Evolutionary conservation across 805 yeast species (phyloP), one percentile per base, ranked within the genome.

Genomic region (Ogataea paraovalis): DNA sequence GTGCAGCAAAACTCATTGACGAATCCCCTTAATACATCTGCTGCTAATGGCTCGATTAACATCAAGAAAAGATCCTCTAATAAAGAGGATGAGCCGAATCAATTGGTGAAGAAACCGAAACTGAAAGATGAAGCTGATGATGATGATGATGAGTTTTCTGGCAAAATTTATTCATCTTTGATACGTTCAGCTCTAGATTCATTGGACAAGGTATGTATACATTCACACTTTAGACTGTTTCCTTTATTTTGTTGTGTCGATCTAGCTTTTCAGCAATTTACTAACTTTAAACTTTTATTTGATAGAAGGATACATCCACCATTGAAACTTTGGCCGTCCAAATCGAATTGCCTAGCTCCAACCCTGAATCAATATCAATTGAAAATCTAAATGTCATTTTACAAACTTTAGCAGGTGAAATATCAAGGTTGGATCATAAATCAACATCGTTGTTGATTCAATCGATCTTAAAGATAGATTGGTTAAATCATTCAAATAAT

Each of bases 111-210:
- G 18, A 22, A 22, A 25, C 28, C 28, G 28, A 25, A 25, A 25
- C 28, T 25, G 28, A 39, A 39, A 23, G 41, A 39, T 21, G 22
- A 39, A 14, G n/a, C 5, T 14, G n/a, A 27, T 16, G 34, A 43
- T 20, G 21, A 32, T 21, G 36, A 48, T 37, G 22, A 22, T 21
- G 52, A 52, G 22, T 60, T 64, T 43, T 54, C 64, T 21, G 53
- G 53, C 19, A 55, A 60, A 39, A 53, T 65, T 46, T 63, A 61
- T 41, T 46, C 58, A 22, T 59, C 64, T 4, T 76, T 76, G 58
- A 80, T 86, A 32, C 75, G 75, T 54, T 75, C 87, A 45, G 94
- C 92, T 27, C 67, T 88, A 53, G 86, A 82, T 42, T 77, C 84
- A 45, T 69, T 86, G 58, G 90, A 84, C 47, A 77, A 75, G 70